phyloP scores from a whole-genome alignment of 2,329 filamentous ascomycete species.

The Ophiostoma montium region DNA sequence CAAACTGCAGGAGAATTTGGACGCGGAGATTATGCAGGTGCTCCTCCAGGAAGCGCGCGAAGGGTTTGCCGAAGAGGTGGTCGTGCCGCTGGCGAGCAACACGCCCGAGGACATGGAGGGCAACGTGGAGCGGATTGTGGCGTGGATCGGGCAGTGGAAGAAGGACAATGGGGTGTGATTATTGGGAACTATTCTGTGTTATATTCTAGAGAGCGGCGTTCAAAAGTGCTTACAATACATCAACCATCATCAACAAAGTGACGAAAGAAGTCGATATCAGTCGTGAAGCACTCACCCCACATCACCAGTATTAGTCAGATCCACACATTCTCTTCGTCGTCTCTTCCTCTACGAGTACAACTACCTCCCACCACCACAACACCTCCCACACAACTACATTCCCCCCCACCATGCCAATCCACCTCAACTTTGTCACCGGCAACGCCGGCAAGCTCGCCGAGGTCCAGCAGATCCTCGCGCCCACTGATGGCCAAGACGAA shows the following conservation, averaged over 20 bases:
- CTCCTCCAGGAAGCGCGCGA: conserved; percentile 81
- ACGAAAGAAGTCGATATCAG: too few species aligned
- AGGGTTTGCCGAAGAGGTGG: conserved; percentile 71
- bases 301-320: too few species aligned
- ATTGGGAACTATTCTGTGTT: not conserved
- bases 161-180: conserved; percentile 33
- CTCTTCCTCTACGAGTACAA: not conserved
- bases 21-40: conserved; percentile 96
- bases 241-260: too few species aligned
- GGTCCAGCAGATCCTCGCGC: conserved; percentile 72
- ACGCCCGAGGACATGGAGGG: conserved; percentile 70
- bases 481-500: conserved; percentile 27
- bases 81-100: conserved; percentile 80
- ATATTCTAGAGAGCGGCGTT: not conserved
- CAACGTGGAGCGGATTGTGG: conserved; percentile 72
- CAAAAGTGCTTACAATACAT: too few species aligned
- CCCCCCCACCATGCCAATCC: too few species aligned
- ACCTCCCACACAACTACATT: too few species aligned
- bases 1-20: conserved; percentile 91
- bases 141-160: conserved; percentile 76
- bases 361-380: too few species aligned
- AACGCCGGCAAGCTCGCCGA: conserved; percentile 90
- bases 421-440: conserved; percentile 86
- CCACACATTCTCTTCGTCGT: too few species aligned
- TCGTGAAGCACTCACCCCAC: too few species aligned